Evolutionary conservation across 73 alveolate species (phyloP).

Genomic region (Paramecium pentaurelia): DNA sequence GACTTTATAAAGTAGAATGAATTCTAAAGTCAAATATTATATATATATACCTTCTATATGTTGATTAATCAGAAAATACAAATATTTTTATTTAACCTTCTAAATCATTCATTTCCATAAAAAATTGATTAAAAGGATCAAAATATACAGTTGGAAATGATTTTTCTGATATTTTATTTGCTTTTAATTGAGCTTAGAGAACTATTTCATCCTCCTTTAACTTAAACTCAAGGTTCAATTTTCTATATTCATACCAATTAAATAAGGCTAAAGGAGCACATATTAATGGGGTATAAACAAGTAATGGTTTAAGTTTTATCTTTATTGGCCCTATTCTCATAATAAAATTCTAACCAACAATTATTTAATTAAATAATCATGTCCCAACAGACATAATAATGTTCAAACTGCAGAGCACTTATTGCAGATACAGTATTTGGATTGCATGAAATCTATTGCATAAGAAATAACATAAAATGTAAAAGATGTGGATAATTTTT

Average conservation of each 20-base stretch:
- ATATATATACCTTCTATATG: neutral
- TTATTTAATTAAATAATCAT: neutral
- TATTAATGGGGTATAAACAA: neutral
- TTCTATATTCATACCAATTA: neutral
- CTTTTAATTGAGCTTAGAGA: neutral
- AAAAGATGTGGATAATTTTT: slow-evolving; percentile 1
- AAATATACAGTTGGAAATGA: neutral
- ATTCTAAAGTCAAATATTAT: neutral
- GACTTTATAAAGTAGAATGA: neutral
- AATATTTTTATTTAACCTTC: neutral
- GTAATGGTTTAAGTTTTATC: neutral
- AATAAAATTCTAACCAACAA: neutral
- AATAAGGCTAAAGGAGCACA: neutral
- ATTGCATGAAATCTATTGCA: slow-evolving; percentile 13
- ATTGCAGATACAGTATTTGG: neutral
- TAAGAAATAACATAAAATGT: slow-evolving; percentile 1
- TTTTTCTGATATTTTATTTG: neutral
- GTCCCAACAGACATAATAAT: neutral
- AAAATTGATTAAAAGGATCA: neutral
- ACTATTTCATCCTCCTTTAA: neutral
- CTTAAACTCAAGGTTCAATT: neutral
- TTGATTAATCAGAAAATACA: neutral
- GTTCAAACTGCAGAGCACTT: neutral
- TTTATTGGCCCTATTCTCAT: neutral
- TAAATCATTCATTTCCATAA: neutral